These are phyloP conservation scores for Chrysoporthe cubensis DNA, from an alignment of 2,329 filamentous ascomycete genomes.

Conservation along the genomic window DNA sequence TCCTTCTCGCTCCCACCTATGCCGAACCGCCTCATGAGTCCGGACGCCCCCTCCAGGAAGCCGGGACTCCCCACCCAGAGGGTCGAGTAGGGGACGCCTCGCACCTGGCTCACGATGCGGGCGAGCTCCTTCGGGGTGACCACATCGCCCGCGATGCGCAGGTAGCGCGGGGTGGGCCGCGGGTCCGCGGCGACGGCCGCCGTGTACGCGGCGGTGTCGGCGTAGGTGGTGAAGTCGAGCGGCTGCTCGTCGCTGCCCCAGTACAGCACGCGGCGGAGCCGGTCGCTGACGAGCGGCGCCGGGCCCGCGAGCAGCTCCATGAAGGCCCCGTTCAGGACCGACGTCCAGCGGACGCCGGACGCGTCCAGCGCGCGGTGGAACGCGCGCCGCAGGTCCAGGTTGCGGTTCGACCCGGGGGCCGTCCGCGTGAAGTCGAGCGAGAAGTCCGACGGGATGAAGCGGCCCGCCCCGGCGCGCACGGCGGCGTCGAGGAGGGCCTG, in stretches of 20 bases:
- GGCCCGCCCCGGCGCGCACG: constrained; percentile 59
- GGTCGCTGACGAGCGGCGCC: constrained; percentile 24
- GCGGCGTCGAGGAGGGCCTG: constrained; percentile 59
- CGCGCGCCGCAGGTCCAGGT: constrained; percentile 30
- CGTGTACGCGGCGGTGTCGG: constrained; percentile 30
- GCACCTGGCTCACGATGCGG: constrained; percentile 11
- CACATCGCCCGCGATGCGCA: constrained; percentile 31
- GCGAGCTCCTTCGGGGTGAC: constrained; percentile 27
- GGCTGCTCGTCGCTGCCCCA: constrained; percentile 24
- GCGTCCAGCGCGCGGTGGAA: constrained; percentile 29
- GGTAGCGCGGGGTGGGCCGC: constrained; percentile 28
- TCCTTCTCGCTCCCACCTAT: constrained; percentile 26
- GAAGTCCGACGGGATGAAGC: constrained; percentile 67
- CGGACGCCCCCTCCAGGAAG: constrained; percentile 23
- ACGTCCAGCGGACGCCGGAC: constrained; percentile 29
- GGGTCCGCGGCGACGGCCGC: constrained; percentile 29
- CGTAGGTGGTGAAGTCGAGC: constrained; percentile 30
- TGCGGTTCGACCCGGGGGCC: constrained; percentile 29
- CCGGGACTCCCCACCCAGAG: constrained; percentile 29
- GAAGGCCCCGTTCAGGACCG: constrained; percentile 30
- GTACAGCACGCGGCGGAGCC: constrained; percentile 24
- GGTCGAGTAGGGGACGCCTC: constrained; percentile 21
- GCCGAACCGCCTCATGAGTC: constrained; percentile 24
- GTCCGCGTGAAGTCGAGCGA: constrained; percentile 32
- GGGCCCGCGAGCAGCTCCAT: constrained; percentile 26